Evolutionary conservation across 306 rosid species (phyloP).

Genomic region (Quercus parvula): DNA sequence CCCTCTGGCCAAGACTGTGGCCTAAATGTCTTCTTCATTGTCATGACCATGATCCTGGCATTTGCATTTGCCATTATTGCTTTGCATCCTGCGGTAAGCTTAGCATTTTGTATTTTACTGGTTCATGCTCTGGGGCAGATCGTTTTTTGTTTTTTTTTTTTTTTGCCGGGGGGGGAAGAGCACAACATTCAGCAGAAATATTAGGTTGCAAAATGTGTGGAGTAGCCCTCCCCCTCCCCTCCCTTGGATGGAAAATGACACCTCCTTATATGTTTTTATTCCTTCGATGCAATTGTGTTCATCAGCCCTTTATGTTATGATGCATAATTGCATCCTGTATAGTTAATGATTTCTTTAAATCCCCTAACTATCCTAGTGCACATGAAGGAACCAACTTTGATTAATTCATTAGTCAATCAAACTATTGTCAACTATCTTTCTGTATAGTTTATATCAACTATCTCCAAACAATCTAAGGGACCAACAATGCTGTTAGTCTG

Average conservation of each 20-base stretch:
- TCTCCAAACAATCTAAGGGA: not conserved
- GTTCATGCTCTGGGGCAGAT: too few species aligned
- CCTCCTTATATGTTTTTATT: not conserved
- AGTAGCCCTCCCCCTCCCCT: not conserved
- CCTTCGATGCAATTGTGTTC: not conserved
- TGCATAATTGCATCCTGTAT: not conserved
- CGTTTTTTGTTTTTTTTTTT: too few species aligned
- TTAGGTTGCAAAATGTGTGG: not conserved
- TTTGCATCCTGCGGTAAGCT: slow-evolving; percentile 73
- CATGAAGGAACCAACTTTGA: slow-evolving; percentile 2
- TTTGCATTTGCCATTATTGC: slow-evolving; percentile 68
- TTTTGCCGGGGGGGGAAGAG: too few species aligned
- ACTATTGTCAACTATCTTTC: not conserved
- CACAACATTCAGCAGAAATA: not conserved
- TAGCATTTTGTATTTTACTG: not conserved
- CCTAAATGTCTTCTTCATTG: slow-evolving; percentile 88
- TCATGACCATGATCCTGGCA: slow-evolving; percentile 85
- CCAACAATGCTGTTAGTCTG: not conserved
- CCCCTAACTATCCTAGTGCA: not conserved
- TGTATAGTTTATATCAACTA: not conserved
- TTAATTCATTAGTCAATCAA: not conserved
- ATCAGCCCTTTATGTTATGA: not conserved
- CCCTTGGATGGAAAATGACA: not conserved
- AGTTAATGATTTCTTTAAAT: not conserved
- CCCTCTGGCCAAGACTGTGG: slow-evolving; percentile 92